phyloP scores from a whole-genome alignment of 768 basidiomycete species.

The Amanita inopinata region DNA sequence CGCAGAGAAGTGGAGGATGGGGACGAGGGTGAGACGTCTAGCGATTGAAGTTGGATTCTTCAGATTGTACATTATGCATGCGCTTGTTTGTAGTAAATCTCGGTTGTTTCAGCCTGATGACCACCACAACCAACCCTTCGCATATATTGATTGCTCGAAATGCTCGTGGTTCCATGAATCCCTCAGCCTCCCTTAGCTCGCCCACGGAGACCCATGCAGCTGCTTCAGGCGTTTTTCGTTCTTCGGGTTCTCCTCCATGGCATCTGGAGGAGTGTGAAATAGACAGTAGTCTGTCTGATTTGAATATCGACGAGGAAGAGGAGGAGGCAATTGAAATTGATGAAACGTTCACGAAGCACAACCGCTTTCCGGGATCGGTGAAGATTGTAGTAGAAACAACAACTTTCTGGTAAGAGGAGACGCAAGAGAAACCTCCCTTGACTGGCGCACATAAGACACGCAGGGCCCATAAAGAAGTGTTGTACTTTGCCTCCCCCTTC shows the following conservation, averaged over 20 bases:
- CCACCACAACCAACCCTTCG: constrained; percentile 68
- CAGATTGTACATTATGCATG: no score
- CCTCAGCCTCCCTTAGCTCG: constrained; percentile 72
- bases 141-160: constrained; percentile 86
- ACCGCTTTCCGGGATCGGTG: constrained; percentile 72
- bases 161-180: constrained; percentile 66
- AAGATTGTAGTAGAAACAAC: constrained; percentile 86
- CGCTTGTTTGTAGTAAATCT: no score
- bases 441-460: no score
- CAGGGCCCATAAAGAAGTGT: constrained; percentile 87
- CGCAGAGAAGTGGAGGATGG: not conserved
- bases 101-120: not conserved
- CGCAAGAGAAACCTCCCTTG: no score
- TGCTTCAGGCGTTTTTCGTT: constrained; percentile 75
- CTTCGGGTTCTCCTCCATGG: constrained; percentile 74
- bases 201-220: constrained; percentile 86
- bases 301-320: constrained; percentile 54
- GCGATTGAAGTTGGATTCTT: no score
- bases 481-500: constrained; percentile 92
- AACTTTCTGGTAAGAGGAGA: constrained; percentile 83
- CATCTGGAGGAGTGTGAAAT: constrained; percentile 66
- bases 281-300: constrained; percentile 60
- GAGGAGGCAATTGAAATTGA: constrained; percentile 73
- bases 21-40: no score
- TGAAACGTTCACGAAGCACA: constrained; percentile 62